Evolutionary conservation across 176 grass and related monocot genomes (phyloP).

Genomic region (Phyllostachys edulis): DNA sequence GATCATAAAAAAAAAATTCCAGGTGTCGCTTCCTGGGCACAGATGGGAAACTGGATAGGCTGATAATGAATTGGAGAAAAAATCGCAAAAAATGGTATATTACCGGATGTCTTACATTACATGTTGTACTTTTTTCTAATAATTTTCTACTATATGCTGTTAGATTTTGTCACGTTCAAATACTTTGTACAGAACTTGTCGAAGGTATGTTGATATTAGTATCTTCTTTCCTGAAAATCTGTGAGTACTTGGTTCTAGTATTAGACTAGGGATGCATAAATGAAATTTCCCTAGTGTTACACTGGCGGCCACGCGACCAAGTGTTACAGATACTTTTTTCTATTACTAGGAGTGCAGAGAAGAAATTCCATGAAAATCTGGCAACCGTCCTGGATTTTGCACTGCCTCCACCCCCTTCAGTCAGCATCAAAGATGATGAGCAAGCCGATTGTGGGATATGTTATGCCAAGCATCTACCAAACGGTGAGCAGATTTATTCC

Average conservation of each 20-base stretch:
- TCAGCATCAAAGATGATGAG: constrained; percentile 36
- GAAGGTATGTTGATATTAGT: not conserved
- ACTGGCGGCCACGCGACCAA: not conserved
- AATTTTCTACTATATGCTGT: not conserved
- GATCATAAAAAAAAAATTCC: not conserved
- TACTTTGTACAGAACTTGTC: not conserved
- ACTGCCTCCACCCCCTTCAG: constrained; percentile 46
- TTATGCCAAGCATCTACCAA: constrained; percentile 66
- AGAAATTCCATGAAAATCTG: constrained; percentile 70
- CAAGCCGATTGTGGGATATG: constrained; percentile 85
- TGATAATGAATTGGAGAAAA: constrained; percentile 46
- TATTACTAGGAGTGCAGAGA: constrained; percentile 36
- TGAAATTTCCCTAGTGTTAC: constrained; percentile 1
- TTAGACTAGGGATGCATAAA: not conserved
- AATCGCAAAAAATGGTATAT: constrained; percentile 39
- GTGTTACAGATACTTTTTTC: not conserved
- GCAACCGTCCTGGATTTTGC: constrained; percentile 50
- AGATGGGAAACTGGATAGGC: constrained; percentile 36
- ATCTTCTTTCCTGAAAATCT: not conserved
- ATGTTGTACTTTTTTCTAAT: not conserved
- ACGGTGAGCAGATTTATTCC: constrained; percentile 39
- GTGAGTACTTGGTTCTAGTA: not conserved
- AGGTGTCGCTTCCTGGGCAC: constrained; percentile 44
- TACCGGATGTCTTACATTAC: not conserved
- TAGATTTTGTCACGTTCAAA: not conserved